These are phyloP conservation scores for Populus deltoides DNA, from an alignment of 345 rosid genomes.

Conservation along the genomic window DNA sequence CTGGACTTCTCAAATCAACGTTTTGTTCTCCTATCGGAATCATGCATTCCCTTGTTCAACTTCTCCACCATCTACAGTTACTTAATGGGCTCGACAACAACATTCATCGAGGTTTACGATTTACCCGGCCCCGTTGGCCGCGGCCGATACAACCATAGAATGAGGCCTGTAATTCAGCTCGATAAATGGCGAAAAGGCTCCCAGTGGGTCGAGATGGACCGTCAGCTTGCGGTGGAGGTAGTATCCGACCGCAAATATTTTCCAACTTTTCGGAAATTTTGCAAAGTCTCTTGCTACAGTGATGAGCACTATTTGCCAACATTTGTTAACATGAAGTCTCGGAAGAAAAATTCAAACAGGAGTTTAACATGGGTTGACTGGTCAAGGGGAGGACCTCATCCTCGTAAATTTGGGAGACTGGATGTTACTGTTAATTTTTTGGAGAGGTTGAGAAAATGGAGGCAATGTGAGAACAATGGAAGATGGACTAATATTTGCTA, in stretches of 20 bases:
- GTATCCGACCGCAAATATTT: conserved; percentile 56
- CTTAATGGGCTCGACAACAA: conserved; percentile 42
- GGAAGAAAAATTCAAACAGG: conserved; percentile 46
- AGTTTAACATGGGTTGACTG: conserved; percentile 81
- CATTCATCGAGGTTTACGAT: conserved; percentile 57
- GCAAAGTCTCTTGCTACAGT: conserved; percentile 48
- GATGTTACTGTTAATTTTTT: conserved; percentile 47
- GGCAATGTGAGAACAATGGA: conserved; percentile 52
- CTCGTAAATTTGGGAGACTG: conserved; percentile 32
- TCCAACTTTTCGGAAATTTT: conserved; percentile 45
- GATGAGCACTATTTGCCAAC: conserved; percentile 88
- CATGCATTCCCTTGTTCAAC: conserved; percentile 80
- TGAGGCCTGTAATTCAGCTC: conserved; percentile 47
- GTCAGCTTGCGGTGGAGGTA: conserved; percentile 47
- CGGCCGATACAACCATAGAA: conserved; percentile 49
- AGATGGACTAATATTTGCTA: conserved; percentile 42
- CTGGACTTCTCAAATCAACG: conserved; percentile 60
- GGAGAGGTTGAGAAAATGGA: conserved; percentile 39
- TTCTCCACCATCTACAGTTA: conserved; percentile 56
- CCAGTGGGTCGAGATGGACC: conserved; percentile 72
- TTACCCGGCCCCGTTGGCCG: conserved; percentile 47
- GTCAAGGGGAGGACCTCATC: conserved; percentile 70
- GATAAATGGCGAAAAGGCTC: conserved; percentile 79
- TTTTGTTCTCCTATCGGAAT: conserved; percentile 66
- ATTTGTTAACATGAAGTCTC: conserved; percentile 32